A percentile compares a stretch with the other conserved stretches of the same genome.
Conservation (phyloP, 345 rosid species). For the Syzygium jambos region DNA sequence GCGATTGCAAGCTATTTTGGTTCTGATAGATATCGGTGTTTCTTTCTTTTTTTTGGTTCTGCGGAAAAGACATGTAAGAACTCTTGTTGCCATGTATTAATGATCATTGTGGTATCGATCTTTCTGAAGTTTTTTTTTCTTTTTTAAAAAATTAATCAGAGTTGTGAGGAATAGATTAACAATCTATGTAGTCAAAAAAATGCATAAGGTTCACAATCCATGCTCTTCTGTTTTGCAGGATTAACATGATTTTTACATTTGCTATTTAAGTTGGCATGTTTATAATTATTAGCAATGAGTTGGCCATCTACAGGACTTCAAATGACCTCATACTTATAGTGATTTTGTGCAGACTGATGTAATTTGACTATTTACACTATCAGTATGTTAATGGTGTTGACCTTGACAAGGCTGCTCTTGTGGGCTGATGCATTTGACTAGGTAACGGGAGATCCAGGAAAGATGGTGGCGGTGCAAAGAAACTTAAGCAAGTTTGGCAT, state of each 20-base stretch:
- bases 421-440: slow-evolving; percentile 8
- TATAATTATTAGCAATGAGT: not conserved
- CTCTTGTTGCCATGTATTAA: not conserved
- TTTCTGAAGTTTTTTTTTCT: not conserved
- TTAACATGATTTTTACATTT: not conserved
- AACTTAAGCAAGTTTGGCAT: slow-evolving; percentile 85
- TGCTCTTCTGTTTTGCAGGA: not conserved
- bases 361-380: not conserved
- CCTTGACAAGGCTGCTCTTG: not conserved
- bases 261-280: not conserved
- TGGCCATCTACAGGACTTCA: not conserved
- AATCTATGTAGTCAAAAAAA: not conserved
- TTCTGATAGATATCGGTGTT: not conserved
- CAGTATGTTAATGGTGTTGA: not conserved
- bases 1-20: not conserved
- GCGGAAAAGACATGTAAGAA: not conserved
- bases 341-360: not conserved
- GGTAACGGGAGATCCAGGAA: slow-evolving; percentile 99
- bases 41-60: not conserved
- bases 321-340: not conserved
- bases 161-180: not conserved
- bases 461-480: slow-evolving; percentile 83
- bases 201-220: not conserved
- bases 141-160: too few relatives aligned
- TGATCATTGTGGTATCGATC: not conserved